Base-by-base conservation (phyloP, 441 rosid genomes). In the Erodium texanum region DNA sequence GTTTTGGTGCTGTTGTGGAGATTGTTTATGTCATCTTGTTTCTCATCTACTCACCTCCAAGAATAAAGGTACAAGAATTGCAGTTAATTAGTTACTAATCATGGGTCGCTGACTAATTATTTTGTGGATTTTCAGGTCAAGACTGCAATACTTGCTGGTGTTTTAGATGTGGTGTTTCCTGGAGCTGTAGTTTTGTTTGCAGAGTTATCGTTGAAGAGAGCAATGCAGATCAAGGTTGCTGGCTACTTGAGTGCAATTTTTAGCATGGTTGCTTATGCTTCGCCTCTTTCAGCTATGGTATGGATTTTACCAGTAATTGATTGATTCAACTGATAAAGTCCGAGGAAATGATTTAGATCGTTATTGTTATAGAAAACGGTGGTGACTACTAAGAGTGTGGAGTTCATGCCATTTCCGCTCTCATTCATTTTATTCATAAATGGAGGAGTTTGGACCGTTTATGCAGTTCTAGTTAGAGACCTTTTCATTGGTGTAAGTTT, bases 241-340 rank as follows among this genome's bases (percentile, higher is more conserved):
- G 96, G 96, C 16, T 74, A 88, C 29, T 59, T 92, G 24, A 68
- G 89, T 62, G 83, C 93, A 1, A 85, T 83, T 16, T 88, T 92
- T 29, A 88, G 89, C 64, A 83, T 88, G 64, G 32, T 89, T n/a
- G 89, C 88, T 83, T 92, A 89, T 73, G 95, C 82, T 8, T 88
- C 98, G 6, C 98, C 98, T 77, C 84, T 92, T 18, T 86, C 95
- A 38, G 98, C 92, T 64, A 87, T 92, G 92, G 96, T 92, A 83
- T 1, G 5, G 19, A 9, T 43, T 19, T 1, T 27, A 38, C 11
- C 8, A 0, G 1, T 38, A 32, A 34, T 5, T 8, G 4, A 34
- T 34, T 0, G 38, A 34, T 41, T 41, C 10, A 14, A 41, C 10
- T 41, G 50, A 34, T 0, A 2, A 34, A 8, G 4, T 8, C 7